Evolutionary conservation across 441 rosid species (phyloP).

Genomic region (Erysimum pusillum): DNA sequence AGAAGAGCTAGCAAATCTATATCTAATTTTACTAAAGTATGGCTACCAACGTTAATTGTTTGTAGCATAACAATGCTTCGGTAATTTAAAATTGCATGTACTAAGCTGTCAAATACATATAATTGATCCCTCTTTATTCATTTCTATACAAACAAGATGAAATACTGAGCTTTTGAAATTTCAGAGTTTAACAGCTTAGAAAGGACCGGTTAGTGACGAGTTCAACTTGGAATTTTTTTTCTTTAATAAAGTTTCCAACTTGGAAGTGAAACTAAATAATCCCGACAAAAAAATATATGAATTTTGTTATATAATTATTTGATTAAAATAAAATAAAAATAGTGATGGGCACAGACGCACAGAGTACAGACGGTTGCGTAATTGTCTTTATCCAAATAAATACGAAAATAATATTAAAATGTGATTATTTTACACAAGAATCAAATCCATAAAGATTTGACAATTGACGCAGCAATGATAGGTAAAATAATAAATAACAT

Average conservation of each 20-base stretch:
- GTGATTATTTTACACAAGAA: conserved; percentile 27
- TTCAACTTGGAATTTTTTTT: no score
- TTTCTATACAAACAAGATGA: neutral
- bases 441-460: conserved; percentile 45
- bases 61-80: neutral
- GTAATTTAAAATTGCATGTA: neutral
- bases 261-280: neutral
- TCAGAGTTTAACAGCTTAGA: neutral
- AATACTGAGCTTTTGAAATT: neutral
- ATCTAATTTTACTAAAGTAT: neutral
- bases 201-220: neutral
- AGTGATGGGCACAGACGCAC: neutral
- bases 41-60: neutral
- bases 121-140: no score
- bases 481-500: conserved; percentile 15
- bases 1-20: no score
- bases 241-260: neutral
- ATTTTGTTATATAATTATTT: neutral
- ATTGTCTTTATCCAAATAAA: conserved; percentile 20
- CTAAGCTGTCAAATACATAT: neutral
- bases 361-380: conserved; percentile 8
- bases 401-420: conserved; percentile 3
- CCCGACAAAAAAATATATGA: neutral
- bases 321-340: neutral
- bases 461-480: conserved; percentile 36